Evolutionary conservation across 164 flowering plant species (phyloP), one percentile per base, ranked within the genome.

Genomic region (Echeveria elegans): DNA sequence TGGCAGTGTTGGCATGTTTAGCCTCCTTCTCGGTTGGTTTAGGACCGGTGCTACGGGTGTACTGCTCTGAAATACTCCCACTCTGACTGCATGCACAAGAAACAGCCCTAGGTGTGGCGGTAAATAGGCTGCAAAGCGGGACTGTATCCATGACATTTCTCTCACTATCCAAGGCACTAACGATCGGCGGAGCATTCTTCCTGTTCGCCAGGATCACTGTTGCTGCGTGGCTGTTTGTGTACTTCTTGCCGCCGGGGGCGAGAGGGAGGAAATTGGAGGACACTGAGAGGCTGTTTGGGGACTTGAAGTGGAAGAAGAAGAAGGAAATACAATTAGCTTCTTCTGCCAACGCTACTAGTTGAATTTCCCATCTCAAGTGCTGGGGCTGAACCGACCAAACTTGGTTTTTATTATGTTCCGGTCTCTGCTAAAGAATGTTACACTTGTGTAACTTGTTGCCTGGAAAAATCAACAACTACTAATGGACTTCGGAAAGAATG

Each of bases 41-140:
- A 5, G 90, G 90, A 11, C 88, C 92, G 0, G 47, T 43, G n/a
- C 18, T 43, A 16, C 15, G 47, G 47, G 47, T 43, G 16, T 43
- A 43, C 18, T 43, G 84, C 63, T 83, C 86, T 10, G 89, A 85
- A 68, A 80, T 87, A 65, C 83, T 79, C 73, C 92, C 89, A 4
- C 38, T 82, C 11, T 76, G 78, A 63, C 75, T 83, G 15, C 69
- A 84, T 43, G 89, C 92, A 64, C 87, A 84, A 61, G 92, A 84
- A 32, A 70, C 85, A 0, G 82, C 81, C 18, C 69, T 87, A 1
- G 92, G 90, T 24, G 75, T 85, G 19, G 77, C 82, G 5, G 88
- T 82, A 4, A 84, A 75, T 47, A 75, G 88, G 58, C 79, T 86
- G 16, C 72, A 84, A 30, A 85, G 88, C 60, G 90, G 90, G 10